Evolutionary conservation across 139 green algal species (phyloP), one percentile per base, ranked within the genome.

Genomic region (Chlamydomonas asymmetrica): DNA sequence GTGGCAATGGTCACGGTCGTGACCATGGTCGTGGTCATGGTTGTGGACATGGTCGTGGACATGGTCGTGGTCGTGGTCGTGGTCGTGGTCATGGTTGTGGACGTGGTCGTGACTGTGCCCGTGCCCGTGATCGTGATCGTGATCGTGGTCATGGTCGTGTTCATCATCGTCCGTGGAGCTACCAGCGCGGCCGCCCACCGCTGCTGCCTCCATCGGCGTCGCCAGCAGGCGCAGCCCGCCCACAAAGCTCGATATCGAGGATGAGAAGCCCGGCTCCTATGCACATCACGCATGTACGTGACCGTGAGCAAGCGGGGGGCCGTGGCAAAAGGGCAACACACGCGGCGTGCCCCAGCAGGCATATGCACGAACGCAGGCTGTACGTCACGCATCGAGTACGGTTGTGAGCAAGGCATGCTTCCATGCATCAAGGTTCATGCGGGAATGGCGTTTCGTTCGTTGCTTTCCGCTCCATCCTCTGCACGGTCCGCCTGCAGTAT

Each of bases 131-230:
- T 32, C 56, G 71, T 79, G 57, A 49, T 32, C 23, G 61, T 66
- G 59, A 37, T 5, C 16, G 65, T 80, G 70, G 71, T 37, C 23
- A 39, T 79, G 71, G 31, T 34, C 56, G 39, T 88, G 74, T 2
- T 71, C 60, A 9, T 84, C 72, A 57, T 73, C 35, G 32, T 76
- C 38, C 27, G 68, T n/a, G 35, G 27, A n/a, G 56, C 59, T 34
- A 61, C 56, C 38, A 76, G 18, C 50, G 66, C 57, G 27, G 22
- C 9, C 40, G 67, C 31, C 3, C 70, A 50, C 20, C 10, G 39
- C 57, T 52, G 67, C 52, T 59, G 23, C 70, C 57, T 49, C 71
- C 56, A 38, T 38, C 31, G 56, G 25, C 57, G 34, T n/a, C 13
- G 31, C 59, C 71, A 45, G 57, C 38, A 50, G 54, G 7, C 56